Base-by-base conservation (phyloP, 345 rosid species). In the Eucalyptus decipiens region DNA sequence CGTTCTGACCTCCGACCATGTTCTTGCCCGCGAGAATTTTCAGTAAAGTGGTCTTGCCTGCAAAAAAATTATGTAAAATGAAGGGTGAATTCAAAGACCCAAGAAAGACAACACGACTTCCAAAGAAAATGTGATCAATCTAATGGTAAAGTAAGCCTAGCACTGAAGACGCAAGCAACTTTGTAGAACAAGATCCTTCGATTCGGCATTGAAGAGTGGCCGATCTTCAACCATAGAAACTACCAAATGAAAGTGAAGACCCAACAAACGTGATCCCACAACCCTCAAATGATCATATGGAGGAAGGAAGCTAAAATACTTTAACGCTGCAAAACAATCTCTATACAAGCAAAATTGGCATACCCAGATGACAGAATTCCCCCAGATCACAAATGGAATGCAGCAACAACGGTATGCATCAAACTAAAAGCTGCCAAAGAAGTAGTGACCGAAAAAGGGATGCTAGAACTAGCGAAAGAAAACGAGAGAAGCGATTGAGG, bases 21-120 rank as follows among this genome's bases (percentile, higher is more conserved):
- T 97, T 97, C 95, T 97, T 97, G 83, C 99, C 99, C 2, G 98
- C 99, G 52, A 97, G 42, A 88, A 97, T 95, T 92, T 94, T 95
- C 94, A 97, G 91, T 89, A 97, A 90, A 18, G 99, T 97, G 5
- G 99, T 96, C 92, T 96, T 97, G 80, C 99, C 98, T 97, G 93
- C 72, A 88, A 62, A 21, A 30, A 50, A 51, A 62, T 58, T 58
- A n/a, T 11, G 50, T 4, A 67, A 37, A 81, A 19, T 21, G 56
- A 76, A 15, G 52, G 49, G 86, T 80, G 80, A 28, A 37, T 37
- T 45, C 18, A 32, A 49, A 65, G 47, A 40, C 47, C 43, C 26
- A 15, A 85, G 50, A 50, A 83, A 40, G 49, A 49, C 43, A 58
- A 18, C 45, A 60, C 18, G 10, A 40, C 69, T 40, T 56, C 72